Evolutionary conservation across 352 stramenopile genomes (phyloP).

Genomic region (Phytopythium chamaehyphon): DNA sequence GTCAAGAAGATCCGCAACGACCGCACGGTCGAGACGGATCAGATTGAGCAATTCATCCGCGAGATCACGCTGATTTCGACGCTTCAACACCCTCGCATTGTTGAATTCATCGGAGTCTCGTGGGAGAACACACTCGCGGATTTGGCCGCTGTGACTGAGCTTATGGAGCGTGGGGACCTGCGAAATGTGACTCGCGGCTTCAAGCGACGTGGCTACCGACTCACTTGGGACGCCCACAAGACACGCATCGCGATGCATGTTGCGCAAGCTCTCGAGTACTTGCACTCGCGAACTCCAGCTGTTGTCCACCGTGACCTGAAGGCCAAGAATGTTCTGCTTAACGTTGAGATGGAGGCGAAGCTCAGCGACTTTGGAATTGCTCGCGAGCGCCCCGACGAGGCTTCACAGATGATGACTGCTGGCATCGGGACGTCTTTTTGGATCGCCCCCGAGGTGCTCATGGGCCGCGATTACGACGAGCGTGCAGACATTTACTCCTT

Average conservation of each 20-base stretch:
- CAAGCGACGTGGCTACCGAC: constrained; percentile 31
- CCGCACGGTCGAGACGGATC: constrained; percentile 21
- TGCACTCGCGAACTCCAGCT: constrained; percentile 59
- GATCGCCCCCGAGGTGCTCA: constrained; percentile 61
- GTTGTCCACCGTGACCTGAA: constrained; percentile 50
- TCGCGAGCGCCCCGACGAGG: constrained; percentile 44
- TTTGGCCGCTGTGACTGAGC: constrained; percentile 51
- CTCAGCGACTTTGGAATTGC: constrained; percentile 73
- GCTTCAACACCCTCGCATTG: constrained; percentile 50
- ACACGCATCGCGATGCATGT: constrained; percentile 51
- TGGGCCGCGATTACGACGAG: constrained; percentile 44
- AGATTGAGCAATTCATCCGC: constrained; percentile 50
- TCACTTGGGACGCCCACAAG: constrained; percentile 57
- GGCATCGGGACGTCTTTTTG: constrained; percentile 66
- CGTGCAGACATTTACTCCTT: constrained; percentile 47
- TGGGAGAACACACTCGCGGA: constrained; percentile 46
- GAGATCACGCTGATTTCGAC: constrained; percentile 58
- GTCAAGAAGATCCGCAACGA: constrained; percentile 47
- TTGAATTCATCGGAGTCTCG: constrained; percentile 60
- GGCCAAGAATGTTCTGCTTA: constrained; percentile 42
- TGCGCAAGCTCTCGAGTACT: constrained; percentile 52
- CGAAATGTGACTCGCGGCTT: constrained; percentile 47
- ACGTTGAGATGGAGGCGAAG: constrained; percentile 54
- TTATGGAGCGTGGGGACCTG: constrained; percentile 65
- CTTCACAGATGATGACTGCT: constrained; percentile 53